Percentiles rank a stretch among this genome's conserved stretches.
phyloP scores from a whole-genome alignment of 2,329 filamentous ascomycete species.

The Pseudocercospora fijiensis region DNA sequence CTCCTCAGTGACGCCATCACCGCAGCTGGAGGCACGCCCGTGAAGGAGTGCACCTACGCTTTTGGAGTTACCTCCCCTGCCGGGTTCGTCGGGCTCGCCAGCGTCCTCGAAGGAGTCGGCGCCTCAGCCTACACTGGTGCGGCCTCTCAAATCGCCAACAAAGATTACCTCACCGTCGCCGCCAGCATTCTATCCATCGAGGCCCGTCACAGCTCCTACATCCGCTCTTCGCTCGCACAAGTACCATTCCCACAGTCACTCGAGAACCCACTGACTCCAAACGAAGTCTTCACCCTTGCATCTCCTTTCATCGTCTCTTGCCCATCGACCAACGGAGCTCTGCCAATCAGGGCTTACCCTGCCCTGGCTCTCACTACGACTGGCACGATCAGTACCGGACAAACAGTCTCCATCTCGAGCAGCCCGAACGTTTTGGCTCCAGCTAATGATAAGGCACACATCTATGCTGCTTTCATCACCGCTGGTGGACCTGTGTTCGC shows the following conservation, averaged over 20 bases:
- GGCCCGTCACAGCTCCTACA: constrained; percentile 61
- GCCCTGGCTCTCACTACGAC: constrained; percentile 9
- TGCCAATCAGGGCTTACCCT: constrained; percentile 56
- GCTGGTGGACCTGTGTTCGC: constrained; percentile 23
- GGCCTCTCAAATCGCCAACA: constrained; percentile 57
- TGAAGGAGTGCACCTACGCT: constrained; percentile 57
- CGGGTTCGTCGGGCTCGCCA: constrained; percentile 52
- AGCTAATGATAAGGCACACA: constrained; percentile 11
- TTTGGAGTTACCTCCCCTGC: constrained; percentile 42
- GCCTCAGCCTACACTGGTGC: constrained; percentile 62
- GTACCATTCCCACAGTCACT: constrained; percentile 59
- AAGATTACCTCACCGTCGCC: constrained; percentile 60
- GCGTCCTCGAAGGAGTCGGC: constrained; percentile 58
- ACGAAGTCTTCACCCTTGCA: constrained; percentile 64
- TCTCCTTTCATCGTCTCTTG: constrained; percentile 61
- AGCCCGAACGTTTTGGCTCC: constrained; percentile 17
- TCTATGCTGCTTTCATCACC: constrained; percentile 28
- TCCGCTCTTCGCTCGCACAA: constrained; percentile 7
- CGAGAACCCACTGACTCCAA: constrained; percentile 58
- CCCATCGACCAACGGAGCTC: constrained; percentile 53
- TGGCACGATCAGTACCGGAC: constrained; percentile 20
- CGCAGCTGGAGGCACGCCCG: constrained; percentile 52
- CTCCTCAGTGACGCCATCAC: constrained; percentile 51
- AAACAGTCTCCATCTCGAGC: constrained; percentile 18
- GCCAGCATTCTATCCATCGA: constrained; percentile 64